Percentiles rank a stretch among this genome's conserved stretches.
phyloP scores from a whole-genome alignment of 2,329 filamentous ascomycete genomes.

The Cordyceps pruinosa region DNA sequence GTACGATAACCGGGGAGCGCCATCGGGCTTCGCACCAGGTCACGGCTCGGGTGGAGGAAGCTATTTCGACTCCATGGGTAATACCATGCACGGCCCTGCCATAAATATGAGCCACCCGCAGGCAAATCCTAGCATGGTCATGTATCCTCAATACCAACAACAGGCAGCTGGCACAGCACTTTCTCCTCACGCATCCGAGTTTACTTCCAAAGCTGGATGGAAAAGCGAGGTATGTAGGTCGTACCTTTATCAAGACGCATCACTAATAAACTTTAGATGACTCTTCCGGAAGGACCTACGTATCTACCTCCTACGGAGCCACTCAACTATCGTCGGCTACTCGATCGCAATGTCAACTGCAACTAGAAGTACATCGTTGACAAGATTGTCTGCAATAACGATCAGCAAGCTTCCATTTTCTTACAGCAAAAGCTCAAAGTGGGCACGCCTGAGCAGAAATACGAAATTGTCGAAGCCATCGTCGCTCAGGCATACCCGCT shows the following conservation, averaged over 20 bases:
- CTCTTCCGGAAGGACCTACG: conserved; percentile 56
- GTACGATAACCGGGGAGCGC: conserved; percentile 38
- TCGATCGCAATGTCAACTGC: conserved; percentile 93
- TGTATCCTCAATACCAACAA: conserved; percentile 45
- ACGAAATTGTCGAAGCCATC: conserved; percentile 93
- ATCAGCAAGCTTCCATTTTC: conserved; percentile 98
- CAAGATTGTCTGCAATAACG: conserved; percentile 98
- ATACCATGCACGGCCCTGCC: conserved; percentile 27
- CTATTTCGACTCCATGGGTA: conserved; percentile 32
- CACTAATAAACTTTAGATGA: conserved; percentile 31
- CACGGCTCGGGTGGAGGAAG: conserved; percentile 29
- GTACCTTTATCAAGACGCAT: neutral
- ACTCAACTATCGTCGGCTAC: conserved; percentile 88
- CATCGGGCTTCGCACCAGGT: conserved; percentile 25
- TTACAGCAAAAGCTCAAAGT: conserved; percentile 98
- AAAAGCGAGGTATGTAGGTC: conserved; percentile 43
- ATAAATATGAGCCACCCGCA: conserved; percentile 29
- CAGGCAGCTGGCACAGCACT: conserved; percentile 58
- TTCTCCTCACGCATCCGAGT: conserved; percentile 68
- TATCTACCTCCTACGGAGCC: conserved; percentile 86
- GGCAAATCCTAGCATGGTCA: conserved; percentile 32
- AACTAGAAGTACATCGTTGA: conserved; percentile 99
- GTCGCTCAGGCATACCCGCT: conserved; percentile 88
- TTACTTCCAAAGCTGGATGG: conserved; percentile 53
- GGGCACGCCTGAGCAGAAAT: conserved; percentile 90